Base-by-base conservation (phyloP, 2,329 filamentous ascomycete species). In the Apiospora pterosperma region DNA sequence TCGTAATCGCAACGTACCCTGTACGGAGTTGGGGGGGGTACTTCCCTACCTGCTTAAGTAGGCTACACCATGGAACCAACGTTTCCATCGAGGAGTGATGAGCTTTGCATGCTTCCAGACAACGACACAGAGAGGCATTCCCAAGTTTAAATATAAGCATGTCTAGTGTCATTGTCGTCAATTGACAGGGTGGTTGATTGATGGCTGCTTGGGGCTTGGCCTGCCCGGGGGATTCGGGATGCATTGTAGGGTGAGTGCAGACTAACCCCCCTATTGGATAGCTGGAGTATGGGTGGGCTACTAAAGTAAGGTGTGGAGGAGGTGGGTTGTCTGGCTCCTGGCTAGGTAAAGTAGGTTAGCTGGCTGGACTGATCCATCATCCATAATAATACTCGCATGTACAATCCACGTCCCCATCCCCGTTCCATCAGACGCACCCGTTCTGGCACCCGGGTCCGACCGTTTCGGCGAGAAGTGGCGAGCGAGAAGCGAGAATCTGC, bases 391-490 rank as follows among this genome's bases (percentile, higher is more conserved):
- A 25, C 44, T 52, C 44, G n/a, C n/a, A n/a, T n/a, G n/a, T n/a
- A n/a, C n/a, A n/a, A n/a, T n/a, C 44, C 44, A 25, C 19, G n/a
- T 31, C 28, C 48, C 48, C 28, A 34, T 48, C 48, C 48, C n/a
- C 48, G 34, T 55, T 28, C 48, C 48, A 55, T 55, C 28, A 55
- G 48, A 55, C 48, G 28, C 48, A 55, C 48, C 48, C 28, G 28
- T 34, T 55, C 48, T 55, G 48, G 48, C 58, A 60, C 58, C 34
- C 58, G 34, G 28, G 34, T 60, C 39, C 34, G 58, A 60, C 58
- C 58, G 23, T 60, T 60, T 39, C 36, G 58, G 58, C 58, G 58
- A 60, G 58, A 60, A n/a, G 38, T 60, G 58, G 58, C 58, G 58
- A 60, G 58, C 34, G 39, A 19, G 36, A 55, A 55, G 48, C 48